phyloP scores from a whole-genome alignment of 1,284 basidiomycete genomes.

The Moesziomyces aphidis region DNA sequence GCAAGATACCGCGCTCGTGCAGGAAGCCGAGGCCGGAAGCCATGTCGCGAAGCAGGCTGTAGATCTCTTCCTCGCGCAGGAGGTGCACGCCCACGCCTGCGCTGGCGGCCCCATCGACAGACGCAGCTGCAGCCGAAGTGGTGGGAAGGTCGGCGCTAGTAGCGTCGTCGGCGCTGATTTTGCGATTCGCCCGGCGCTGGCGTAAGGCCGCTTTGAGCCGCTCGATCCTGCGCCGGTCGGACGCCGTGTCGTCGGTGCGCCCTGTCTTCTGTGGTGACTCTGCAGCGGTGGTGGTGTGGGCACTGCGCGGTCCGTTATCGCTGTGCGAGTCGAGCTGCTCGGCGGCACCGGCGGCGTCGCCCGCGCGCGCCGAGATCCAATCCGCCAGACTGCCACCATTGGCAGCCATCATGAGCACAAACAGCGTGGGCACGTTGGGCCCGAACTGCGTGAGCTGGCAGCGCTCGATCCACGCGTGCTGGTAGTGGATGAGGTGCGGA shows the following conservation, averaged over 20 bases:
- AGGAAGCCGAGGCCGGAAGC: constrained; percentile 60
- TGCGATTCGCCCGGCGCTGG: constrained; percentile 31
- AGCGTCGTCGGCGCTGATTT: neutral
- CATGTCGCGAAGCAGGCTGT: constrained; percentile 57
- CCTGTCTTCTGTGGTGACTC: too few relatives aligned
- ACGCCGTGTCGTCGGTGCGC: neutral
- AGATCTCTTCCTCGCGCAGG: constrained; percentile 61
- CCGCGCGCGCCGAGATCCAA: constrained; percentile 56
- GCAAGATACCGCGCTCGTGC: constrained; percentile 73
- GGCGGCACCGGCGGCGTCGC: constrained; percentile 8
- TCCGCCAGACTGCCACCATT: constrained; percentile 66
- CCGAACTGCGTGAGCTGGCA: constrained; percentile 51
- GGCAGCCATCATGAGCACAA: constrained; percentile 66
- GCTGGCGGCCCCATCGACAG: too few relatives aligned
- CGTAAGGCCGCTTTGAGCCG: constrained; percentile 49
- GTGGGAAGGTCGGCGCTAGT: neutral
- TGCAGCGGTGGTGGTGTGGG: too few relatives aligned
- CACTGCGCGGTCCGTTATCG: neutral
- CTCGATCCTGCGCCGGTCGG: constrained; percentile 29
- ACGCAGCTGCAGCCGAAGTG: neutral
- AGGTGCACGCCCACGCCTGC: constrained; percentile 49
- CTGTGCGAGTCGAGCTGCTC: constrained; percentile 2
- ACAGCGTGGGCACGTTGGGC: constrained; percentile 61
- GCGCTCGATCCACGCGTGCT: constrained; percentile 90
- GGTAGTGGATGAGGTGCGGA: constrained; percentile 92